Evolutionary conservation across 1,139 yeast genomes (phyloP), one percentile per base, ranked within the genome.

Genomic region (Hansenula lynferdii): DNA sequence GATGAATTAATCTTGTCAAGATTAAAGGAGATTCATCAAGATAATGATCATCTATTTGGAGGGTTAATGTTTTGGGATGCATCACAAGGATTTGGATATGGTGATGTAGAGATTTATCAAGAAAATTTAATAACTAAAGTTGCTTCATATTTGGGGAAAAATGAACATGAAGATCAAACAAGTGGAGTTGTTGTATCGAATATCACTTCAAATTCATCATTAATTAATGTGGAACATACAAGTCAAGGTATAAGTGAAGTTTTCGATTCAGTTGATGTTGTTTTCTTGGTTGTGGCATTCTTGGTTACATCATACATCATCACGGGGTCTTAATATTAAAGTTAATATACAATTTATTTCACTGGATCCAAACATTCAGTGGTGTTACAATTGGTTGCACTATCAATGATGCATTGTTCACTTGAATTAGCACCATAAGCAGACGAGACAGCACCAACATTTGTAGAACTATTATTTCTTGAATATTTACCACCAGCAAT

Each of bases 61-160:
- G 95, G 95, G 44, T 70, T 85, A 47, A 79, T 82, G 69, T 65
- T 85, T 45, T 85, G 95, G 95, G 94, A 85, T 58, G 94, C 90
- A 25, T 76, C 85, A 23, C 80, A 78, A 53, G 85, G 80, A 18
- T 72, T 69, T 56, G 56, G 66, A 30, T 76, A 75, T 50, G 67
- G 68, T n/a, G 54, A 51, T 4, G 39, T 49, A 32, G 47, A 44
- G 14, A 40, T 47, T 1, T 28, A 28, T 14, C 45, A 48, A 3
- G 29, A 32, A 3, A 49, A 55, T 31, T 51, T 50, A 31, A 49
- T 53, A 25, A 46, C 35, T 32, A 40, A 43, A 22, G 48, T 48
- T 8, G 49, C 53, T 49, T 30, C 42, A 17, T 31, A 36, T 12
- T 34, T 50, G 14, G 41, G 42, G 3, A 32, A 38, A 8, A 41